phyloP scores from a whole-genome alignment of 352 stramenopile genomes.

The Plasmopara viticola region DNA sequence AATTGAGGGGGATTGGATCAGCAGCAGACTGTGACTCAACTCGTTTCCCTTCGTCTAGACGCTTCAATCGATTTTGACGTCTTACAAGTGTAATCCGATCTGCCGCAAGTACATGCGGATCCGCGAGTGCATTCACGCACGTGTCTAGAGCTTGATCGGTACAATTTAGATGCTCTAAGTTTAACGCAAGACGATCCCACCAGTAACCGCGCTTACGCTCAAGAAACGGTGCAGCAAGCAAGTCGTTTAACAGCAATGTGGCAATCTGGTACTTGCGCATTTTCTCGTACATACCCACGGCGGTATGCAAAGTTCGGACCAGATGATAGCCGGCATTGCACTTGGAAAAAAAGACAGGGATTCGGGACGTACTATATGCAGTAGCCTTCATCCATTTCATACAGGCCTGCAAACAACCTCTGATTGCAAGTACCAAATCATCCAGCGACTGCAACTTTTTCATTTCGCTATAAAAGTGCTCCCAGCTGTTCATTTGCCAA shows the following conservation, averaged over 20 bases:
- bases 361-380: slow-evolving; percentile 10
- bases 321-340: slow-evolving; percentile 71
- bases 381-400: slow-evolving; percentile 33
- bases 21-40: slow-evolving; percentile 11
- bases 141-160: slow-evolving; percentile 36
- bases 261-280: slow-evolving; percentile 67
- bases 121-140: slow-evolving; percentile 48
- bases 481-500: slow-evolving; percentile 50
- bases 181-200: slow-evolving; percentile 71
- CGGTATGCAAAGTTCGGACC: slow-evolving; percentile 48
- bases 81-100: slow-evolving; percentile 53
- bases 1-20: slow-evolving; percentile 8
- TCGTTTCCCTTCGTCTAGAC: slow-evolving; percentile 13
- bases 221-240: slow-evolving; percentile 49
- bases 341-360: slow-evolving; percentile 45
- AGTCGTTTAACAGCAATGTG: slow-evolving; percentile 54
- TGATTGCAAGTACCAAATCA: slow-evolving; percentile 47
- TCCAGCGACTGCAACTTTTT: slow-evolving; percentile 43
- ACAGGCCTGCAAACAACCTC: slow-evolving; percentile 42
- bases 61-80: slow-evolving; percentile 41
- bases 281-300: slow-evolving; percentile 66
- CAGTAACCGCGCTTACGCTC: slow-evolving; percentile 60
- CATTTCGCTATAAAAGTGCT: slow-evolving; percentile 41
- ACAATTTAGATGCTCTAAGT: slow-evolving; percentile 70
- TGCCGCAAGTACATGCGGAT: slow-evolving; percentile 45